Conservation (phyloP, 2,329 filamentous ascomycete species). For the Dactylellina parvicollis region DNA sequence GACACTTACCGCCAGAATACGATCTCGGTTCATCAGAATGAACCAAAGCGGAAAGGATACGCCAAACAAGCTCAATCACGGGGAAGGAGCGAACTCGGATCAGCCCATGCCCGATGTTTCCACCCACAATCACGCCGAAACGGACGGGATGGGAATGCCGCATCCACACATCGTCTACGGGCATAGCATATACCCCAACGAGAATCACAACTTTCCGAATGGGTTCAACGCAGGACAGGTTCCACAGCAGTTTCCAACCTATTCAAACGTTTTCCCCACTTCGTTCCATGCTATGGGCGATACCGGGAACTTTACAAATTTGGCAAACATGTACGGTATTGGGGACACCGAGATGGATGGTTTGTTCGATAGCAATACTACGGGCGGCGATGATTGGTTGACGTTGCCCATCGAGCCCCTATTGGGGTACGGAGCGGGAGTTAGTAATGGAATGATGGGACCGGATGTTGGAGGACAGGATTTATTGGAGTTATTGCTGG, state of each 20-base stretch:
- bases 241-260: conserved; percentile 38
- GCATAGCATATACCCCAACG: conserved; percentile 9
- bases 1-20: conserved; percentile 77
- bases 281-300: conserved; percentile 46
- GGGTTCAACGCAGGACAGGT: conserved; percentile 32
- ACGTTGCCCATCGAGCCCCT: conserved; percentile 66
- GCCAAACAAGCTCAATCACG: conserved; percentile 54
- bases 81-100: conserved; percentile 48
- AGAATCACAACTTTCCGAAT: conserved; percentile 32
- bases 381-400: conserved; percentile 64
- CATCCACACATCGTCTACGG: conserved; percentile 42
- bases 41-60: conserved; percentile 62
- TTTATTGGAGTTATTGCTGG: conserved; percentile 67
- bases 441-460: conserved; percentile 66
- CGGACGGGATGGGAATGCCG: conserved; percentile 21
- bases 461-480: conserved; percentile 73
- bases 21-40: conserved; percentile 73
- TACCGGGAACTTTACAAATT: conserved; percentile 44
- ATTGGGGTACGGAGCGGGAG: conserved; percentile 64
- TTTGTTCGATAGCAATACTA: conserved; percentile 36
- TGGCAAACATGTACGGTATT: conserved; percentile 51
- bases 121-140: conserved; percentile 44
- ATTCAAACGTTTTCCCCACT: conserved; percentile 46
- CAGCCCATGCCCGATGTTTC: conserved; percentile 50
- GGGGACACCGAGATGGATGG: conserved; percentile 50